Base-by-base conservation (phyloP, 2,329 filamentous ascomycete species). In the Curvularia hawaiiensis region DNA sequence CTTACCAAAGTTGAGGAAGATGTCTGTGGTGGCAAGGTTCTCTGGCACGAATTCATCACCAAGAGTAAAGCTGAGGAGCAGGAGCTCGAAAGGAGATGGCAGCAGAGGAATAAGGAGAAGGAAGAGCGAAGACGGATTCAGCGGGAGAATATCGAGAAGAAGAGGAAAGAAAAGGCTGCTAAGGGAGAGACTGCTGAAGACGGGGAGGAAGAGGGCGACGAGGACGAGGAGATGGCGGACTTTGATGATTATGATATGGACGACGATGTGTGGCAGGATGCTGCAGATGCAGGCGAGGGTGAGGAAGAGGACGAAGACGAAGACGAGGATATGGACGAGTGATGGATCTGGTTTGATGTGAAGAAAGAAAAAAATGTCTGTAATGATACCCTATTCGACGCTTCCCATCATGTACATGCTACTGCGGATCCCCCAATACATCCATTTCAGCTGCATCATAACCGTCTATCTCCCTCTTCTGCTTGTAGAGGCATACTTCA, bases 1-100 rank as follows among this genome's bases (percentile, higher is more conserved):
- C 82, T 99, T 78, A 93, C 92, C 54, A 99, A 99, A 80, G 93
- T 99, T 4, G 95, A 99, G 73, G 95, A 99, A 68, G 95, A 94
- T 1, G 78, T 98, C 7, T 97, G 92, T 69, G 84, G 85, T 26
- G 95, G 95, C 49, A 95, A 92, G 75, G 85, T 97, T 55, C 91
- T 99, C 90, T 99, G 95, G 95, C 95, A 99, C 76, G 92, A 97
- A 74, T 96, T 92, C 73, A 88, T 98, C 52, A 86, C 89, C 73
- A 99, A 99, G 83, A 87, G 86, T 7, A 87, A 87, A 66, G 84
- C 86, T 18, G 93, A 99, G 75, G 80, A 92, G 55, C 85, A 88
- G 72, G 86, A 90, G 62, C 78, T 97, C 67, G 93, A 98, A 66
- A 86, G 88, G 79, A 85, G 86, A 65, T 98, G 95, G 91, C 89